Conservation (phyloP, 2,329 filamentous ascomycete genomes). For the Colletotrichum spaethianum region DNA sequence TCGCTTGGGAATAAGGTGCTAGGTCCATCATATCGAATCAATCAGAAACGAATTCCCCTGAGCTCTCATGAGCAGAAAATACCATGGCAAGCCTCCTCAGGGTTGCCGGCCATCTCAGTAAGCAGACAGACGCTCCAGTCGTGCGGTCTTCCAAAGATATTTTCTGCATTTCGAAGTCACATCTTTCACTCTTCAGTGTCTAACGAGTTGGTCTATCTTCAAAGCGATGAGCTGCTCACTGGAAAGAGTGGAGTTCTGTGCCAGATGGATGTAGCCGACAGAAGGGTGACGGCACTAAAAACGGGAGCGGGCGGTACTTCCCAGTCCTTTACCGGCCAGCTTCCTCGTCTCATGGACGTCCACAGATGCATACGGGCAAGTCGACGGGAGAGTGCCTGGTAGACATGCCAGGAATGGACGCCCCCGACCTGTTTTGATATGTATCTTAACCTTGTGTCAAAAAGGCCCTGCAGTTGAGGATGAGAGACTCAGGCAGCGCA, state of each 20-base stretch:
- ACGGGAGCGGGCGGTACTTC: neutral
- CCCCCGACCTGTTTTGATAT: neutral
- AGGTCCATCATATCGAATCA: neutral
- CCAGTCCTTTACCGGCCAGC: neutral
- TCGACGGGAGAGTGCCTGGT: too few relatives aligned
- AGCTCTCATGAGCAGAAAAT: neutral
- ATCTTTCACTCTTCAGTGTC: neutral
- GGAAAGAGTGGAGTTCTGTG: neutral
- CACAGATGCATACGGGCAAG: neutral
- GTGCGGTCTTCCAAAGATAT: neutral
- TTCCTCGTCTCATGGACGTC: neutral
- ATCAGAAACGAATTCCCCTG: neutral
- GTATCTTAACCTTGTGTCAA: neutral
- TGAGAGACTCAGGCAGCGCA: neutral
- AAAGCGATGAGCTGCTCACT: neutral
- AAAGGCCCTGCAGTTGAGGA: neutral
- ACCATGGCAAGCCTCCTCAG: neutral
- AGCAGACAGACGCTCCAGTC: neutral
- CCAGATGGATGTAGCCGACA: neutral
- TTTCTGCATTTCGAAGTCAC: neutral
- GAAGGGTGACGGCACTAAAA: neutral
- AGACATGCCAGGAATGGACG: neutral
- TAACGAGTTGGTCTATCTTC: neutral
- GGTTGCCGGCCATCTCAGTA: neutral
- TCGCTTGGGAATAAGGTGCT: neutral